A percentile compares a stretch with the other conserved stretches of the same genome.
Conservation (phyloP, 805 yeast species). For the Candida dendrica region DNA sequence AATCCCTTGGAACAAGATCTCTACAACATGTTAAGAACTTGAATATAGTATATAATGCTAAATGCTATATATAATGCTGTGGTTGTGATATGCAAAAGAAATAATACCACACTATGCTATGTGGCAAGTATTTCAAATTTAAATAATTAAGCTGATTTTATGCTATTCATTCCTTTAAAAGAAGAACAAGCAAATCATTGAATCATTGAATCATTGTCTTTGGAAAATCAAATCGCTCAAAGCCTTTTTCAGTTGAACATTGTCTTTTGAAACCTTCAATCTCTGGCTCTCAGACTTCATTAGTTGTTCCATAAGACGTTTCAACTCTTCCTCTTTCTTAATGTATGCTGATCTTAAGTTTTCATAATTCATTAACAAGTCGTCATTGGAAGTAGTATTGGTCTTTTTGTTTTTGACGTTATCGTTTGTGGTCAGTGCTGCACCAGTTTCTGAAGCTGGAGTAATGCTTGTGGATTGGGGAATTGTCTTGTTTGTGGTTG, state of each 20-base stretch:
- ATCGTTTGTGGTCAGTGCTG: slow-evolving; percentile 18
- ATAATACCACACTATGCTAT: background rate
- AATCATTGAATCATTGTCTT: slow-evolving; percentile 5
- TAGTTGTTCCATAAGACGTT: slow-evolving; percentile 23
- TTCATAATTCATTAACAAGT: slow-evolving; percentile 23
- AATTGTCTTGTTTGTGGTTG: background rate
- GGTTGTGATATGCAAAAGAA: no score
- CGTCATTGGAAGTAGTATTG: slow-evolving; percentile 10
- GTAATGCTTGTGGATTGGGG: no score
- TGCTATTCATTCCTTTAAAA: no score
- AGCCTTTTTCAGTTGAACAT: slow-evolving; percentile 25
- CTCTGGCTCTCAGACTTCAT: slow-evolving; percentile 31
- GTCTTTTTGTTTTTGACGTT: slow-evolving; percentile 23
- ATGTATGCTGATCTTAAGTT: slow-evolving; percentile 25
- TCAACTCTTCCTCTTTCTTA: slow-evolving; percentile 24
- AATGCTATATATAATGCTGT: no score
- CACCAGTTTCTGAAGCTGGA: background rate
- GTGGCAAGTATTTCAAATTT: background rate
- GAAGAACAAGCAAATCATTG: background rate
- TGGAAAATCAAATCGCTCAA: slow-evolving; percentile 6
- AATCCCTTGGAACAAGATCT: no score
- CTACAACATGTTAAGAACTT: no score
- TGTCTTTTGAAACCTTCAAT: slow-evolving; percentile 28
- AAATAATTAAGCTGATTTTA: no score
- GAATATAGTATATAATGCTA: no score